Conservation (phyloP, 805 yeast genomes). For the Suhomyces xylopsoci region DNA sequence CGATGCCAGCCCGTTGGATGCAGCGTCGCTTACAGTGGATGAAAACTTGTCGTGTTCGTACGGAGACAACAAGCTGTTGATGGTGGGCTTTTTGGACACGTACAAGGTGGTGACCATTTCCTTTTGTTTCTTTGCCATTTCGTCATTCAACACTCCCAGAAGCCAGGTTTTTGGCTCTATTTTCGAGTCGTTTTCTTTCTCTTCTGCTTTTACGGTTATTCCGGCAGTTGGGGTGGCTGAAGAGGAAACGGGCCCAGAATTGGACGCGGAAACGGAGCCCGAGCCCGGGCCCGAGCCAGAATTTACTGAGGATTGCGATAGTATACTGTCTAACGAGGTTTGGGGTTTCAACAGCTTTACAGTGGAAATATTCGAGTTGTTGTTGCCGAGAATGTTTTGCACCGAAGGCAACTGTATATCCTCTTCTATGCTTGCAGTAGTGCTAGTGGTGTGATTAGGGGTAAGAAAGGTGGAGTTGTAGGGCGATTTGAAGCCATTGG, state of each 20-base stretch:
- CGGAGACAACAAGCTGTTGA: constrained; percentile 30
- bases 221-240: not conserved
- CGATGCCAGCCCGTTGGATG: not conserved
- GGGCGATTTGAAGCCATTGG: not conserved
- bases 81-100: constrained; percentile 27
- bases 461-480: not conserved
- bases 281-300: not conserved
- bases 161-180: constrained; percentile 23
- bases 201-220: not conserved
- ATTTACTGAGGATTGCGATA: not conserved
- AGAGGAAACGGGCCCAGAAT: not conserved
- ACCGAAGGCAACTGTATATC: constrained; percentile 7
- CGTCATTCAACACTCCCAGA: constrained; percentile 27
- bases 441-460: not conserved
- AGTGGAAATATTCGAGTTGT: not conserved
- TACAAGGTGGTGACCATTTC: constrained; percentile 3
- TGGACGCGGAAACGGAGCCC: not conserved
- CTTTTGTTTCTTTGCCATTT: constrained; percentile 2
- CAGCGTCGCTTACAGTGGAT: not conserved
- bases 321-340: constrained; percentile 1
- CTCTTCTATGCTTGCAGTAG: constrained; percentile 1
- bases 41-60: constrained; percentile 9
- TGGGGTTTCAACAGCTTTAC: constrained; percentile 1
- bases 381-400: constrained; percentile 4
- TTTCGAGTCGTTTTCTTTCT: not conserved